Base-by-base conservation (phyloP, 1,284 basidiomycete genomes). In the Ustilago hordei region DNA sequence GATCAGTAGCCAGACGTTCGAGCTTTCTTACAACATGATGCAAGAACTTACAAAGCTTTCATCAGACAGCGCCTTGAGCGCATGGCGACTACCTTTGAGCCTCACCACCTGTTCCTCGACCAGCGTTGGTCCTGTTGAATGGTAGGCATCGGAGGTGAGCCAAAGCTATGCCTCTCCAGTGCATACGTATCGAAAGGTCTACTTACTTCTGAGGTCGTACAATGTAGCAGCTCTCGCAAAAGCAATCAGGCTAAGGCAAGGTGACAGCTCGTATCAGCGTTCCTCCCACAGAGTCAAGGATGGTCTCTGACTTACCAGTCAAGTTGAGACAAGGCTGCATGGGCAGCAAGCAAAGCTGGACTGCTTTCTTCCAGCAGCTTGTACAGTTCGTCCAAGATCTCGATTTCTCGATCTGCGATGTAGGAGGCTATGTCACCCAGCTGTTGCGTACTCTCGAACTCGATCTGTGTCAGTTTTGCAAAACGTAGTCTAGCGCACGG, bases 401-500 rank as follows among this genome's bases (percentile, higher is more conserved):
- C 76, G 28, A 78, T 78, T 45, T 78, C 76, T 13, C 68, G 60
- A 58, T 78, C 76, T 12, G 71, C 64, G 38, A 78, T 64, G 55
- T 66, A 72, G 8, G 76, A 71, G 12, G 72, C 61, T 17, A 78
- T n/a, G 48, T 78, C 76, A 1, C 76, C 76, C 17, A 78, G 41
- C 76, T 78, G 36, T 28, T 19, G 35, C 12, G 38, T 38, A 28
- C 23, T 2, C 32, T 36, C 5, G 58, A 41, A 7, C 3, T 50
- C n/a, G 12, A 17, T 39, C 43, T 28, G 23, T 38, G 55, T 32
- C 39, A 45, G 8, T 17, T 12, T 38, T 36, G 15, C 13, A 13
- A 13, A 7, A 9, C 5, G n/a, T 19, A 8, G 17, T 34, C 57
- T 2, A 13, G 28, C 8, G 6, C 17, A 8, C 23, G 5, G 48